Conservation (phyloP, 2,329 filamentous ascomycete genomes). For the Ophiocordyceps camponoti-floridani region DNA sequence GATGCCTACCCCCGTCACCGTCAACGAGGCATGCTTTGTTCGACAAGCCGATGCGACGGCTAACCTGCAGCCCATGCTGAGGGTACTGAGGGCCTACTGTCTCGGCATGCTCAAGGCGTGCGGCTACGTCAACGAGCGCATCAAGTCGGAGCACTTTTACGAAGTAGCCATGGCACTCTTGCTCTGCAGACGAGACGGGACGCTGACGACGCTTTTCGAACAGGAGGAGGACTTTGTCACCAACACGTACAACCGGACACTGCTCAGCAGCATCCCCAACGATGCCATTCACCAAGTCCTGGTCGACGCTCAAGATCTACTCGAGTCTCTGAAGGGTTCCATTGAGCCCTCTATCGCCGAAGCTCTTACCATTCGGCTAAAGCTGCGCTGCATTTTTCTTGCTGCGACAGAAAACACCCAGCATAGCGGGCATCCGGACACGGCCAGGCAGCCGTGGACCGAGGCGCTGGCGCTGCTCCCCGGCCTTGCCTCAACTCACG, state of each 20-base stretch:
- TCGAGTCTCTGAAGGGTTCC: slow-evolving; percentile 23
- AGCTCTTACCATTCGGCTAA: slow-evolving; percentile 47
- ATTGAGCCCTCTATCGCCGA: slow-evolving; percentile 21
- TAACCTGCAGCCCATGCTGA: slow-evolving; percentile 28
- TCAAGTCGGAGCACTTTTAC: slow-evolving; percentile 75
- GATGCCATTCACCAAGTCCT: slow-evolving; percentile 37
- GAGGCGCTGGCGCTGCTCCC: slow-evolving; percentile 32
- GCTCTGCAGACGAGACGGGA: background rate
- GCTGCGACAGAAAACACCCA: slow-evolving; percentile 30
- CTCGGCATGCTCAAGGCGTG: slow-evolving; percentile 71
- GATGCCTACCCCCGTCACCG: slow-evolving; percentile 44
- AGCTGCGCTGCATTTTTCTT: slow-evolving; percentile 48
- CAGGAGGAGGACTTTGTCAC: slow-evolving; percentile 94
- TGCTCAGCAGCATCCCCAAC: slow-evolving; percentile 47
- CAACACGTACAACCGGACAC: slow-evolving; percentile 66
- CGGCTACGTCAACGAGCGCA: slow-evolving; percentile 56
- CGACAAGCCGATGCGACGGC: slow-evolving; percentile 13
- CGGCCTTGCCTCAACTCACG: slow-evolving; percentile 38
- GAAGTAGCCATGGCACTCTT: slow-evolving; percentile 36
- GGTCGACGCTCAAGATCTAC: slow-evolving; percentile 31
- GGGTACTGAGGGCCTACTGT: slow-evolving; percentile 70
- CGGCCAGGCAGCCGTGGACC: slow-evolving; percentile 31
- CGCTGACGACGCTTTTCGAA: background rate
- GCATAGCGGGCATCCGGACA: slow-evolving; percentile 24
- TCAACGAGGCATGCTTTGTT: slow-evolving; percentile 49